Evolutionary conservation across 2,329 filamentous ascomycete species (phyloP), one percentile per base, ranked within the genome.

Genomic region (Verticillium zaregamsianum): DNA sequence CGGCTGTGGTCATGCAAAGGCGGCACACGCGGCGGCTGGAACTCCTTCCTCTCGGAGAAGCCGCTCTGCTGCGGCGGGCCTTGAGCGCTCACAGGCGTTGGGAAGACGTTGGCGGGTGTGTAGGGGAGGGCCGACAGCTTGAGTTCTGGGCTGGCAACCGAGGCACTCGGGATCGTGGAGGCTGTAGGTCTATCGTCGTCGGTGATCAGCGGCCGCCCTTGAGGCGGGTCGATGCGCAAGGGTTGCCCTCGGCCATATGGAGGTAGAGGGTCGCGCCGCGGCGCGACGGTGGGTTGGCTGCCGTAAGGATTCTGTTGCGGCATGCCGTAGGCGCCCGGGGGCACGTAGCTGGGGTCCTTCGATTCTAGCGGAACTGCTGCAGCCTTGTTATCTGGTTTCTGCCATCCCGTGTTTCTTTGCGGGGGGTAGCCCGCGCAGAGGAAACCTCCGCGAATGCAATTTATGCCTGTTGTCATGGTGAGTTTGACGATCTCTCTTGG

Each of bases 341-440:
- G 84, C 3, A 86, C 77, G 67, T 88, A 89, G 62, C 76, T 84
- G 0, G 85, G 83, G 66, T 93, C 91, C 76, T 96, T 96, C 23
- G 92, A 93, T 76, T 96, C 91, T 58, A 96, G 83, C 63, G 90
- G 91, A 67, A 93, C 84, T 58, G 88, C 85, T 58, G 82, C 77
- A 68, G 88, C 85, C 67, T 90, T 87, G 70, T 78, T 87, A 64
- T 90, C 88, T 35, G 89, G 87, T 76, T 94, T 96, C 66, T 90
- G 86, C 88, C 91, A 95, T 59, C 74, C 73, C 28, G 86, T 82
- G 52, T 88, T 87, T 69, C 92, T 86, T 68, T 90, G 88, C 60
- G 90, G 90, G 71, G 90, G 90, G 76, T 99, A 99, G 59, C 95
- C 95, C 68, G 92, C 90, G 74, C 95, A 99, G 37, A 91, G 81